phyloP scores from a whole-genome alignment of 768 basidiomycete species.

The Hericium alpestre region DNA sequence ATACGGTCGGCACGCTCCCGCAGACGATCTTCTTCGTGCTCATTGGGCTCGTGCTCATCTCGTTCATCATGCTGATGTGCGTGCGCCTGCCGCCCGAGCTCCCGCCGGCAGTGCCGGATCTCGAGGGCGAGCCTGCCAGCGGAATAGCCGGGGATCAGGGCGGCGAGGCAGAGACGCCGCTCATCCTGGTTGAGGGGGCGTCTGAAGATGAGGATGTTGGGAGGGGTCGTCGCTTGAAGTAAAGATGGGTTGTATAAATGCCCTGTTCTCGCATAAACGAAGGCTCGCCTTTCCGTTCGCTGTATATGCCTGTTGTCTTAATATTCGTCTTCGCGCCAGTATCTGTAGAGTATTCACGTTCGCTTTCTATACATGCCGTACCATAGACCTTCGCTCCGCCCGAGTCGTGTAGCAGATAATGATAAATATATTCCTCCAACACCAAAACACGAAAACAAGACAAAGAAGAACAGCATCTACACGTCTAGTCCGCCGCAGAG shows the following conservation, averaged over 20 bases:
- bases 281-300: no score
- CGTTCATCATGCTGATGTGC: neutral
- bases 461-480: no score
- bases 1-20: neutral
- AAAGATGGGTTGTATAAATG: no score
- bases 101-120: neutral
- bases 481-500: no score
- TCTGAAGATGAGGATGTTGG: no score
- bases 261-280: no score
- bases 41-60: neutral
- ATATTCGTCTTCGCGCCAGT: no score
- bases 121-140: neutral
- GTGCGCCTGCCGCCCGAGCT: neutral
- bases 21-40: neutral
- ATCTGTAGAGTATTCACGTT: no score
- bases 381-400: neutral
- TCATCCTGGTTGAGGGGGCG: neutral
- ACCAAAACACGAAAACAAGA: no score
- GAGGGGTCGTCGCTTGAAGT: no score
- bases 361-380: neutral
- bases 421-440: neutral
- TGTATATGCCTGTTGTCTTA: no score
- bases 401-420: slow-evolving; percentile 1
- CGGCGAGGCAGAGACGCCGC: neutral
- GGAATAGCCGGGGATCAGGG: neutral